Conservation (phyloP, 305 asterid genomes). For the Fraxinus velutina region DNA sequence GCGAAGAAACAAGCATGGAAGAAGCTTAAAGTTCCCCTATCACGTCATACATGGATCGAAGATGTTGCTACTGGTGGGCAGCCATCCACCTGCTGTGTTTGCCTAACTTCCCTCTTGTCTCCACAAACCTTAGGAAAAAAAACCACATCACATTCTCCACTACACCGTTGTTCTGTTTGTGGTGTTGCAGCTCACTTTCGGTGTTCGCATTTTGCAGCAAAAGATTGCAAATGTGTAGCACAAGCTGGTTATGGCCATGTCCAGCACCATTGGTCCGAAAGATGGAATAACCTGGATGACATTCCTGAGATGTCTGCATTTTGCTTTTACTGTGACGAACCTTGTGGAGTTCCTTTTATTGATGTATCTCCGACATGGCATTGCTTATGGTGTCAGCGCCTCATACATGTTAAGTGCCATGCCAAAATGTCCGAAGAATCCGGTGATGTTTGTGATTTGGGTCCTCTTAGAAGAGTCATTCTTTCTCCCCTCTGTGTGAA, state of each 20-base stretch:
- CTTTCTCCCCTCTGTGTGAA: conserved; percentile 77
- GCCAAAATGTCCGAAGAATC: conserved; percentile 71
- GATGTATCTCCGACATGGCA: conserved; percentile 85
- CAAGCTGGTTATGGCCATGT: conserved; percentile 58
- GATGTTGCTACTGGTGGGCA: conserved; percentile 55
- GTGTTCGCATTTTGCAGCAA: conserved; percentile 66
- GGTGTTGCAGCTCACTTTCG: conserved; percentile 65
- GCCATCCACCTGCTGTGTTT: conserved; percentile 76
- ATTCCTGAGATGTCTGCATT: conserved; percentile 74
- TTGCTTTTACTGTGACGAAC: conserved; percentile 77
- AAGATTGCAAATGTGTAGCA: conserved; percentile 75
- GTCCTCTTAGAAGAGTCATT: conserved; percentile 69
- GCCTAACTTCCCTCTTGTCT: conserved; percentile 56
- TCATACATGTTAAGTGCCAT: conserved; percentile 78
- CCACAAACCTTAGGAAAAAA: conserved; percentile 55
- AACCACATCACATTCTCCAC: conserved; percentile 38
- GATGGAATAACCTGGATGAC: conserved; percentile 73
- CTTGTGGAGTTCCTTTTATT: conserved; percentile 73
- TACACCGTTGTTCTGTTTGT: conserved; percentile 70
- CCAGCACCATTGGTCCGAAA: conserved; percentile 84
- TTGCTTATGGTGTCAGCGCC: conserved; percentile 81
- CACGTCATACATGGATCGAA: conserved; percentile 68
- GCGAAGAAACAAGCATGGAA: conserved; percentile 80
- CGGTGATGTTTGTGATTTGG: conserved; percentile 73
- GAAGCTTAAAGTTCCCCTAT: conserved; percentile 65